These are phyloP conservation scores for Paramecium primaurelia DNA, from an alignment of 73 alveolate genomes.

Conservation along the genomic window DNA sequence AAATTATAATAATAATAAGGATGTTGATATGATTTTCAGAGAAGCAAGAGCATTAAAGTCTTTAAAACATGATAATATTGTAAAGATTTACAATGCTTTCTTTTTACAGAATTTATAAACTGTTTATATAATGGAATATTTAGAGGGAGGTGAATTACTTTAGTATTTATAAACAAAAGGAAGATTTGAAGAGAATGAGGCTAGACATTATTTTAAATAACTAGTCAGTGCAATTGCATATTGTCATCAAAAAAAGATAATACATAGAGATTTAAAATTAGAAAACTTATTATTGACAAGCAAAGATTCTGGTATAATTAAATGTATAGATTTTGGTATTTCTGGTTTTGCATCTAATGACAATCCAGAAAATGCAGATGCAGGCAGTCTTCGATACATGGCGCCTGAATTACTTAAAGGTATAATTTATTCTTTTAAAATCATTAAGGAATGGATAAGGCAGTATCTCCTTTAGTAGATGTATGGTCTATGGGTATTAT, in stretches of 20 bases:
- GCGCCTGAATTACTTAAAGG: slow-evolving; percentile 68
- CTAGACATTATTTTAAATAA: slow-evolving; percentile 78
- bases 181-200: slow-evolving; percentile 80
- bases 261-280: slow-evolving; percentile 94
- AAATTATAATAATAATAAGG: background rate
- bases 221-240: slow-evolving; percentile 81
- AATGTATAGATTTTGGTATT: slow-evolving; percentile 68
- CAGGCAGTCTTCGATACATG: slow-evolving; percentile 65
- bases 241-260: slow-evolving; percentile 87
- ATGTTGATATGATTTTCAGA: slow-evolving; percentile 57
- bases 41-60: slow-evolving; percentile 61
- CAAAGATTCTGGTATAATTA: slow-evolving; percentile 10
- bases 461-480: slow-evolving; percentile 64
- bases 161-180: slow-evolving; percentile 66
- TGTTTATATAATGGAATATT: slow-evolving; percentile 77
- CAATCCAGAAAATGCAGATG: slow-evolving; percentile 66
- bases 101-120: slow-evolving; percentile 42
- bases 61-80: slow-evolving; percentile 56
- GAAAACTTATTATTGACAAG: slow-evolving; percentile 74
- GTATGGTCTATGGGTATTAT: slow-evolving; percentile 74
- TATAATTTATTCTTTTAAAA: background rate
- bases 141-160: slow-evolving; percentile 89
- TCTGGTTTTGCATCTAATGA: slow-evolving; percentile 62
- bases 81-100: slow-evolving; percentile 50
- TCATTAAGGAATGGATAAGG: slow-evolving; percentile 34